These are phyloP conservation scores for Fistulina hepatica DNA, from an alignment of 1,284 basidiomycete genomes.

Conservation along the genomic window DNA sequence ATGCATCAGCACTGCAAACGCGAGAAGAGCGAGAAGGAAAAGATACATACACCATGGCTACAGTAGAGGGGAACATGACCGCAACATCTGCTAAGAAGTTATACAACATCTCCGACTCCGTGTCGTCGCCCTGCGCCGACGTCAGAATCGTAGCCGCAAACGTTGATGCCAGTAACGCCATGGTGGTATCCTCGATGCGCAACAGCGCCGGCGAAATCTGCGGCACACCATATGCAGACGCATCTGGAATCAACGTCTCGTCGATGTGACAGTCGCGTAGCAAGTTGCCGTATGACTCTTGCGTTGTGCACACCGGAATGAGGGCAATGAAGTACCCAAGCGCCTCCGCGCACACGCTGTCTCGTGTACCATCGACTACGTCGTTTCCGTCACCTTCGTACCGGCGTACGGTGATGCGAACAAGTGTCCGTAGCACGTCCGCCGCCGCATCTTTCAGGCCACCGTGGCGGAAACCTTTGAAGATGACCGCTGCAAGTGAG, in stretches of 20 bases:
- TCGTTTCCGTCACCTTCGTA: slow-evolving; percentile 26
- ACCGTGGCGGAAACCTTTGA: slow-evolving; percentile 74
- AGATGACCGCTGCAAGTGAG: slow-evolving; percentile 70
- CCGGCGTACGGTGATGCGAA: slow-evolving; percentile 45
- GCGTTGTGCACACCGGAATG: slow-evolving; percentile 56
- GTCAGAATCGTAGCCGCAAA: slow-evolving; percentile 69
- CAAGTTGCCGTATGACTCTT: slow-evolving; percentile 43
- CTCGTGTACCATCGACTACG: slow-evolving; percentile 26
- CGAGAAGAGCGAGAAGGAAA: slow-evolving; percentile 5
- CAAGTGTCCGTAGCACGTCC: slow-evolving; percentile 42
- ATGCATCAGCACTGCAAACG: slow-evolving; percentile 8
- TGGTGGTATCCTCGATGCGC: slow-evolving; percentile 53
- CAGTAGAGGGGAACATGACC: slow-evolving; percentile 57
- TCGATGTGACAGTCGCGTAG: slow-evolving; percentile 52
- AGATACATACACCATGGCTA: slow-evolving; percentile 59
- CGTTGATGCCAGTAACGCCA: slow-evolving; percentile 64
- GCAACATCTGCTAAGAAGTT: slow-evolving; percentile 69
- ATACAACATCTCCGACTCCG: slow-evolving; percentile 75
- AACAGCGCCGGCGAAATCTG: slow-evolving; percentile 47
- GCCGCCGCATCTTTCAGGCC: slow-evolving; percentile 51
- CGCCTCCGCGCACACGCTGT: slow-evolving; percentile 44
- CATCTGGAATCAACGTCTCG: slow-evolving; percentile 33
- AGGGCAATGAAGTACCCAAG: slow-evolving; percentile 78
- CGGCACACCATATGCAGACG: slow-evolving; percentile 34
- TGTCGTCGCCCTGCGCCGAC: slow-evolving; percentile 72